phyloP scores from a whole-genome alignment of 208 protist species.

The Trypanosoma platydactyli region DNA sequence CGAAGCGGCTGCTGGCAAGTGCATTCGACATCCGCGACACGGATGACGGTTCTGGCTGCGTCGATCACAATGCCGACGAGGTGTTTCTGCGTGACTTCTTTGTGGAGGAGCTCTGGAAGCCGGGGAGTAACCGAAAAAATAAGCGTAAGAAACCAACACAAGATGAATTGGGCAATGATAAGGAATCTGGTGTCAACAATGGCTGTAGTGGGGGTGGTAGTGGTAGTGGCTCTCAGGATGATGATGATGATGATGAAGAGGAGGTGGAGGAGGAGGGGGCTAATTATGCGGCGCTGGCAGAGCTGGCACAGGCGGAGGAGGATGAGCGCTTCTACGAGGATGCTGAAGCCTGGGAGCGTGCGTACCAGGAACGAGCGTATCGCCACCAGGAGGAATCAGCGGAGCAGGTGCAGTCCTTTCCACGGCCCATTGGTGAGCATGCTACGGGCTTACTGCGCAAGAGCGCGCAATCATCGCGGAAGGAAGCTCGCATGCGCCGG shows the following conservation, averaged over 20 bases:
- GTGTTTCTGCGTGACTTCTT: constrained; percentile 73
- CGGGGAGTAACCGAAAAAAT: constrained; percentile 23
- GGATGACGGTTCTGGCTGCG: background rate
- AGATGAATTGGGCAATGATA: background rate
- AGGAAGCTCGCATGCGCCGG: constrained; percentile 80
- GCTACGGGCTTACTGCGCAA: constrained; percentile 71
- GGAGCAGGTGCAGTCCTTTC: constrained; percentile 67
- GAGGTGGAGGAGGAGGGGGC: constrained; percentile 29
- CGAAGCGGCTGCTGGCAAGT: constrained; percentile 18
- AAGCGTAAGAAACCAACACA: background rate
- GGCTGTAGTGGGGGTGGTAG: background rate
- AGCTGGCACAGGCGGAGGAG: constrained; percentile 76
- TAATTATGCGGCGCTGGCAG: constrained; percentile 49
- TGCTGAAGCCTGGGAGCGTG: constrained; percentile 80
- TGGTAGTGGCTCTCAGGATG: constrained; percentile 13
- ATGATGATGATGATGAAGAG: constrained; percentile 28
- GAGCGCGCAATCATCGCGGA: constrained; percentile 51
- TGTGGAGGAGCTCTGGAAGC: constrained; percentile 71
- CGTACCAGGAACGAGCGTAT: constrained; percentile 86
- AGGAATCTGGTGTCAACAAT: constrained; percentile 24
- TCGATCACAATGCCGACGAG: constrained; percentile 26
- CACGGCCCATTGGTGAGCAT: constrained; percentile 73
- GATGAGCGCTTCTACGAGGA: constrained; percentile 86
- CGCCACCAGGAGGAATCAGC: constrained; percentile 74
- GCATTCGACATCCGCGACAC: constrained; percentile 25